Evolutionary conservation across 2,329 filamentous ascomycete species (phyloP), one percentile per base, ranked within the genome.

Genomic region (Pseudogymnoascus verrucosus): DNA sequence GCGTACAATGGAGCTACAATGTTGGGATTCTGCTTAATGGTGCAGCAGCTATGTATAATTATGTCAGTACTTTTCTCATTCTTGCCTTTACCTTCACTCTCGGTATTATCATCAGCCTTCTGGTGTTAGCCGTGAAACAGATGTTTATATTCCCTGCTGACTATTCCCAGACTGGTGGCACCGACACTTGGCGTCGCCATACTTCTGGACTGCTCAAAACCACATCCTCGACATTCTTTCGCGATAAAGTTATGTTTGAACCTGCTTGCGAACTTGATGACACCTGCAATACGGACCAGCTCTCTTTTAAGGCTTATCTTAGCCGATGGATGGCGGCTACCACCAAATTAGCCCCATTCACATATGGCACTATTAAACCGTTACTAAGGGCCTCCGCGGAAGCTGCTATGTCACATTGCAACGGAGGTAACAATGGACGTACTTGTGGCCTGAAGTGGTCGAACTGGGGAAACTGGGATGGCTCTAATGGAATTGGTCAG

Each of bases 1-100:
- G 80, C 1, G 83, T 87, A 65, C 86, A 89, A 70, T 91, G 87
- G 79, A 83, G 83, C 1, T 89, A 89, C 75, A 90, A 90, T 69
- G 80, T 83, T 5, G 89, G 87, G 14, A 82, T 82, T 6, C 86
- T 87, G 71, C 79, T 91, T 42, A 80, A 85, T 1, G 88, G 88
- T 7, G 82, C 83, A 0, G 86, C 87, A 2, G 87, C 85, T 70
- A 86, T 90, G 82, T 88, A 86, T 71, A 89, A 89, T 72, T 79
- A 89, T 68, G 80, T 82, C 71, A 68, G 78, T 73, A 14, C 14
- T 36, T 34, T 47, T 21, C 16, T 21, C 19, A n/a, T 2, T 31
- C 31, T 60, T 5, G 21, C 21, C 21, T 34, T 40, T 26, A 2
- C 26, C 7, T n/a, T 51, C 42, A 42, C 5, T 60, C 31, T n/a